Conservation (phyloP, 2,329 filamentous ascomycete species). For the Microcyclospora pomicola region DNA sequence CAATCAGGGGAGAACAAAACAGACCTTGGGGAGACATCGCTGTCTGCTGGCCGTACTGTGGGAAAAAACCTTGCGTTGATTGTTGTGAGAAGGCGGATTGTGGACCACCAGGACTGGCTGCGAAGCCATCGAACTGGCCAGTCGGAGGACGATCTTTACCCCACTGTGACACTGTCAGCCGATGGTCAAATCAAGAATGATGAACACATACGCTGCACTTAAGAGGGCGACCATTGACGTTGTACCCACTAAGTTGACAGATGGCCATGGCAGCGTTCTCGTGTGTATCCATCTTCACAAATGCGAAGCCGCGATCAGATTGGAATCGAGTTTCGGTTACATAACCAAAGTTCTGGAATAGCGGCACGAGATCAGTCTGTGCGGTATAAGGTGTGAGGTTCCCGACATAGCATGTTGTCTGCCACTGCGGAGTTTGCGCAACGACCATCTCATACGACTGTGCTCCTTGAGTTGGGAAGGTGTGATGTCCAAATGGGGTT, state of each 20-base stretch:
- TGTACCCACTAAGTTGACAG: slow-evolving; percentile 94
- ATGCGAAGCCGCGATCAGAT: slow-evolving; percentile 92
- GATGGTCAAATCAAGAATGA: slow-evolving; percentile 2
- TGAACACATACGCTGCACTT: slow-evolving; percentile 84
- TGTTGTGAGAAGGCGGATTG: slow-evolving; percentile 60
- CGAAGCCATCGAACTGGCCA: slow-evolving; percentile 61
- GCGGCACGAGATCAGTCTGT: slow-evolving; percentile 87
- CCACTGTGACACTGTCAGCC: slow-evolving; percentile 51
- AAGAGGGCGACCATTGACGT: slow-evolving; percentile 87
- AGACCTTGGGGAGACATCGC: slow-evolving; percentile 40
- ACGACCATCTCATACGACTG: slow-evolving; percentile 97
- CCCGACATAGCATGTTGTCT: slow-evolving; percentile 96
- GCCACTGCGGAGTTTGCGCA: slow-evolving; percentile 89
- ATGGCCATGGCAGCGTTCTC: slow-evolving; percentile 98
- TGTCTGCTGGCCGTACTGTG: slow-evolving; percentile 72
- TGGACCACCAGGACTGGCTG: slow-evolving; percentile 52
- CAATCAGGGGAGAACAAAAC: neutral
- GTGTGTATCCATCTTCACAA: slow-evolving; percentile 98
- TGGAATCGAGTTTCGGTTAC: slow-evolving; percentile 97
- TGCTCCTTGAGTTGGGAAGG: slow-evolving; percentile 85
- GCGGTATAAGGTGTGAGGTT: slow-evolving; percentile 97
- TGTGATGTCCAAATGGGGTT: slow-evolving; percentile 85
- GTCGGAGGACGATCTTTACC: slow-evolving; percentile 95
- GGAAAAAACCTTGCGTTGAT: slow-evolving; percentile 67
- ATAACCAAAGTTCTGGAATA: slow-evolving; percentile 97